These are phyloP conservation scores for Avena atlantica DNA, from an alignment of 176 grass and related monocot species.

Conservation along the genomic window DNA sequence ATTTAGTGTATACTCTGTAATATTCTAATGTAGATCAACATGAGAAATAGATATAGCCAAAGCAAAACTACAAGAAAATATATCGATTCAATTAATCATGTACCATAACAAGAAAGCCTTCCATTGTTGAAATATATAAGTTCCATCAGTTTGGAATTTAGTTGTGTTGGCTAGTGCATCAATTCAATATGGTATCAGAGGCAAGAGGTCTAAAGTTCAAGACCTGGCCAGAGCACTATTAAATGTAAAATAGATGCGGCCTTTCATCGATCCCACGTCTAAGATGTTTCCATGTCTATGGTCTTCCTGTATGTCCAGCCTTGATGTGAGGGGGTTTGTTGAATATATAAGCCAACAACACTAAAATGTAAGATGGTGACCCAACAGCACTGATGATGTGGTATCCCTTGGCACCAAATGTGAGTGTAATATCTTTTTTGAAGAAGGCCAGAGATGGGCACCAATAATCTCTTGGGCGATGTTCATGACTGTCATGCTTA, in stretches of 20 bases:
- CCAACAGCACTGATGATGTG: background rate
- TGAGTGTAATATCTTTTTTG: background rate
- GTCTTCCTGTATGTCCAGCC: no score
- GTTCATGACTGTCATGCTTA: background rate
- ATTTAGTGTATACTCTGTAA: background rate
- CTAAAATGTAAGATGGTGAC: conserved; percentile 11
- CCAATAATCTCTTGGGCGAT: conserved; percentile 15
- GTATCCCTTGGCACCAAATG: conserved; percentile 5
- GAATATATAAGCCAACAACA: no score
- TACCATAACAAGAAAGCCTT: conserved; percentile 3
- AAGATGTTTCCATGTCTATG: no score
- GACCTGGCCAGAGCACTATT: no score
- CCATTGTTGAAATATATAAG: background rate
- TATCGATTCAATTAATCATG: background rate
- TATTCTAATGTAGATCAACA: background rate
- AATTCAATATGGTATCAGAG: no score
- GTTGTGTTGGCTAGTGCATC: no score
- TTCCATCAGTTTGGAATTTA: no score
- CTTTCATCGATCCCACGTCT: no score
- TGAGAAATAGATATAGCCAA: background rate
- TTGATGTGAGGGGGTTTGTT: no score
- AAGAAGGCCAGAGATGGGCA: background rate
- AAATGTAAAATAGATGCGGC: no score
- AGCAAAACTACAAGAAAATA: conserved; percentile 21
- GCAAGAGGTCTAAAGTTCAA: no score